These are phyloP conservation scores for Gastrolobium bilobum DNA, from an alignment of 306 rosid species.

Conservation along the genomic window DNA sequence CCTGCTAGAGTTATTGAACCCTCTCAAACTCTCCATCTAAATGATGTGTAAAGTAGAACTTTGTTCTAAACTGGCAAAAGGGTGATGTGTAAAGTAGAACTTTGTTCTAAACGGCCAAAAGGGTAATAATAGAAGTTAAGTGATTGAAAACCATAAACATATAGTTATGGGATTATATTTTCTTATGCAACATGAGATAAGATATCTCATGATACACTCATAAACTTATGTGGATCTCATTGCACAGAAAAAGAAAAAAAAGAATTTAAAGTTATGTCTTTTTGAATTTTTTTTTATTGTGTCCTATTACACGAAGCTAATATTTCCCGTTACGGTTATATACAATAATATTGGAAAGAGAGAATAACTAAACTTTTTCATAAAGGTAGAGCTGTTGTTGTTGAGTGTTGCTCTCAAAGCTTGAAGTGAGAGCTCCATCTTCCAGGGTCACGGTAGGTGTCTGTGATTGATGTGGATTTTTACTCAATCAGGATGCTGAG, in stretches of 20 bases:
- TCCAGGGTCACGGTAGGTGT: slow-evolving; percentile 37
- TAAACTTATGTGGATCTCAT: too few relatives aligned
- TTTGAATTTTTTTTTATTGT: too few relatives aligned
- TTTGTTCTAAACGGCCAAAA: neutral
- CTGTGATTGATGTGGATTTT: slow-evolving; percentile 24
- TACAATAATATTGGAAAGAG: neutral
- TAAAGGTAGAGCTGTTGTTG: neutral
- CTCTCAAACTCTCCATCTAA: slow-evolving; percentile 16
- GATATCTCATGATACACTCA: too few relatives aligned
- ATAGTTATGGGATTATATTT: too few relatives aligned
- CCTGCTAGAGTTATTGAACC: slow-evolving; percentile 27
- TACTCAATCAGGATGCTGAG: neutral
- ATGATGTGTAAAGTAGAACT: neutral
- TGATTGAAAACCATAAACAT: slow-evolving; percentile 2
- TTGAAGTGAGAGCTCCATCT: neutral
- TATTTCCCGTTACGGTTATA: too few relatives aligned
- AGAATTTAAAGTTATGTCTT: too few relatives aligned
- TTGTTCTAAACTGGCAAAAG: neutral
- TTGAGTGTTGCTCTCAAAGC: neutral
- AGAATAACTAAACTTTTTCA: neutral
- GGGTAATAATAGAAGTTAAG: slow-evolving; percentile 1
- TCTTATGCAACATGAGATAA: too few relatives aligned
- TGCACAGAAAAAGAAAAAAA: too few relatives aligned
- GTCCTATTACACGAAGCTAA: too few relatives aligned
- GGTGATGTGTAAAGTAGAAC: neutral